A percentile compares a stretch with the other conserved stretches of the same genome.
These are phyloP conservation scores for Dalbergia cultrata DNA, from an alignment of 306 rosid species.

Conservation along the genomic window DNA sequence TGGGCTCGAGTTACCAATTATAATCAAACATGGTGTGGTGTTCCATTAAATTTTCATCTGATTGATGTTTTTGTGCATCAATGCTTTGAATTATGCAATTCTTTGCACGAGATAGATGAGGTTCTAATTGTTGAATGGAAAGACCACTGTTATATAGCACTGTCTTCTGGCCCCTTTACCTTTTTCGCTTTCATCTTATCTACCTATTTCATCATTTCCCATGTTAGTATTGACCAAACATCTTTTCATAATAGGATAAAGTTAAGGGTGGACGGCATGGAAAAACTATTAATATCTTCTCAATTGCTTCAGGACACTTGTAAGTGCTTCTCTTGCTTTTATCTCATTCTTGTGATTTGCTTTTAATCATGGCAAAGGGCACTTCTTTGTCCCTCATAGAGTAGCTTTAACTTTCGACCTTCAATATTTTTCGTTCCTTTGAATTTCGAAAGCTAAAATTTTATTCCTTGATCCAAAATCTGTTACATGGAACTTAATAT, in stretches of 20 bases:
- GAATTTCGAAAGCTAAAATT: background rate
- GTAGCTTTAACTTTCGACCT: slow-evolving; percentile 2
- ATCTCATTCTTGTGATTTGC: slow-evolving; percentile 33
- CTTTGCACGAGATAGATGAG: slow-evolving; percentile 15
- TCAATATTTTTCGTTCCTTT: slow-evolving; percentile 5
- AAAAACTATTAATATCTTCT: slow-evolving; percentile 87
- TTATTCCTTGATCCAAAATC: slow-evolving; percentile 31
- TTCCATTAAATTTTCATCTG: slow-evolving; percentile 5
- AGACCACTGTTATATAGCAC: slow-evolving; percentile 1
- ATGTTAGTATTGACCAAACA: slow-evolving; percentile 36
- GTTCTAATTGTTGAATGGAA: slow-evolving; percentile 39
- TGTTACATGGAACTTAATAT: slow-evolving; percentile 8
- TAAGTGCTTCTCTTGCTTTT: slow-evolving; percentile 61
- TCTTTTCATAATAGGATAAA: slow-evolving; percentile 61
- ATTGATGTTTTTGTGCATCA: slow-evolving; percentile 30
- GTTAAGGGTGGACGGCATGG: slow-evolving; percentile 78
- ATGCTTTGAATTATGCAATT: slow-evolving; percentile 12
- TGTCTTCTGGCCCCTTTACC: background rate
- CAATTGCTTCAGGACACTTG: slow-evolving; percentile 99
- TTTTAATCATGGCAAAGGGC: slow-evolving; percentile 16
- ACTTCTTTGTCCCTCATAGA: background rate
- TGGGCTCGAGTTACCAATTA: background rate
- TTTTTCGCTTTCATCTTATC: slow-evolving; percentile 25
- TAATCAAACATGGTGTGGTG: slow-evolving; percentile 19
- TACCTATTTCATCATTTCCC: slow-evolving; percentile 15